Conservation (phyloP, 2,329 filamentous ascomycete species). For the Trichophyton equinum region DNA sequence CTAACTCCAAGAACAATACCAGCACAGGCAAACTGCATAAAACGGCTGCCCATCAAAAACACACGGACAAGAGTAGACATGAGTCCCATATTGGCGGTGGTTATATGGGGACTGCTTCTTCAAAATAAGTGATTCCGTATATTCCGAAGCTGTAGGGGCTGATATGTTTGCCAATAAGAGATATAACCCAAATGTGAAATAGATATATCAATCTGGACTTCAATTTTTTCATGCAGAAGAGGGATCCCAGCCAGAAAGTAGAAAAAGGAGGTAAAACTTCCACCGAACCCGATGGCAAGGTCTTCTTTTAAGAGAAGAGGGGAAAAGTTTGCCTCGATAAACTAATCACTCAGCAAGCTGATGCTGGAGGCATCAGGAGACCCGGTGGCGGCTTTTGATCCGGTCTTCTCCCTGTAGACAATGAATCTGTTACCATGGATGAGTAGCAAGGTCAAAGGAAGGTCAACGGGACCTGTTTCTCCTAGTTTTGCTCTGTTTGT, state of each 20-base stretch:
- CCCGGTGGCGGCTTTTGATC: background rate
- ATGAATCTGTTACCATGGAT: background rate
- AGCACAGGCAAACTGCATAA: slow-evolving; percentile 28
- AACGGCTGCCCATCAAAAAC: slow-evolving; percentile 10
- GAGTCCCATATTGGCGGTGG: background rate
- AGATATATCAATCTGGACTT: background rate
- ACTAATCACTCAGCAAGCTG: background rate
- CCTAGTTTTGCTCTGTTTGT: background rate
- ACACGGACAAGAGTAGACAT: slow-evolving; percentile 2
- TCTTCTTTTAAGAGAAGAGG: background rate
- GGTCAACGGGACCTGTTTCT: background rate
- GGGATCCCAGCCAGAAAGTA: background rate
- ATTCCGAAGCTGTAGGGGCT: background rate
- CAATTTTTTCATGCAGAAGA: background rate
- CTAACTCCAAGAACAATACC: slow-evolving; percentile 33
- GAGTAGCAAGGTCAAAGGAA: background rate
- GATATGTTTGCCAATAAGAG: background rate
- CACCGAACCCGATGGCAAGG: background rate
- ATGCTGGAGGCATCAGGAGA: background rate
- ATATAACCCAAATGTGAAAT: too few species aligned
- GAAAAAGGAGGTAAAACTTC: background rate
- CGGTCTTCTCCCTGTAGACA: background rate
- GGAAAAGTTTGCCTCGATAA: background rate
- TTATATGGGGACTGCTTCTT: background rate
- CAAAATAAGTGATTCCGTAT: background rate